Base-by-base conservation (phyloP, 768 basidiomycete species). In the Lepiota brunneoincarnata region DNA sequence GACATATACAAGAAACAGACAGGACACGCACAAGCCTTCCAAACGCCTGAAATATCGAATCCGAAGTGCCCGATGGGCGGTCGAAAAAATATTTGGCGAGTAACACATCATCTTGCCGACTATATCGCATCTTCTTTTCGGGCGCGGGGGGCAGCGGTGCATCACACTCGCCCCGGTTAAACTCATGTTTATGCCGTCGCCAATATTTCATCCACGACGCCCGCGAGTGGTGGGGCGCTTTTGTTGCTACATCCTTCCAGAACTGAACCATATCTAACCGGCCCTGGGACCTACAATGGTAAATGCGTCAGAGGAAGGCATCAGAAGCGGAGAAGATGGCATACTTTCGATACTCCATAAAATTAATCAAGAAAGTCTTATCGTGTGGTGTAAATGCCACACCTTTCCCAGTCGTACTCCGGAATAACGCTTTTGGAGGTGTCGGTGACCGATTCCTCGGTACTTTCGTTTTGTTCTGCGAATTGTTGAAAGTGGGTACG, bases 191-290 rank as follows among this genome's bases (percentile, higher is more conserved):
- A 66, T 93, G 91, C 51, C 91, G 76, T 14, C 91, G 80, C 82
- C 90, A 93, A 68, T 85, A 93, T 69, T 93, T 93, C 89, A 93
- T 91, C 91, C 91, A 93, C 5, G 91, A 93, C 43, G 91, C 91
- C 35, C 90, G 84, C 21, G 91, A 93, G 64, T 93, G 91, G 68
- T 93, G 91, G 0, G 91, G 91, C 0, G 91, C 91, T 87, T 72
- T 72, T 15, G 54, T 34, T 3, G 69, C 68, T 11, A 72, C 69
- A 28, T 69, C 69, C 54, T 69, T 69, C 70, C 70, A 72, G 42
- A 72, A 70, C 15, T 61, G 52, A 15, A 73, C 68, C 64, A 68
- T 58, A 48, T 68, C 63, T 42, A 66, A 55, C 64, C 56, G 60
- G 79, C 89, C 80, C 83, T 49, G 59, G 7, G 58, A 56, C 51